A percentile compares a stretch with the other conserved stretches of the same genome.
Evolutionary conservation across 1,284 basidiomycete species (phyloP).

Genomic region (Fistulinella staudtii): DNA sequence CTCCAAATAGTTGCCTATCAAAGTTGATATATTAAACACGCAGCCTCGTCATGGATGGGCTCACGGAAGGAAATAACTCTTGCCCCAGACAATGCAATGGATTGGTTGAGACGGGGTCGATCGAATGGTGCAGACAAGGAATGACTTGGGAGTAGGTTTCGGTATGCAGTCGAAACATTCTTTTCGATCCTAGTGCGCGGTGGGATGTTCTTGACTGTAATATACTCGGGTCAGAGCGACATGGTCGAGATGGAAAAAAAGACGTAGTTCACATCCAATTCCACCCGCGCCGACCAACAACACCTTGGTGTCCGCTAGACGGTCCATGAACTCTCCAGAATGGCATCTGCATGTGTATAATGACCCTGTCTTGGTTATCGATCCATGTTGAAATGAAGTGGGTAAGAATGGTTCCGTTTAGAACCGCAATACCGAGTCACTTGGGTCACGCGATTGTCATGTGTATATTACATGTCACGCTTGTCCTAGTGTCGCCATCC

Average conservation of each 20-base stretch:
- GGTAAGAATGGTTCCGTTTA: neutral
- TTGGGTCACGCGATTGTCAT: slow-evolving; percentile 26
- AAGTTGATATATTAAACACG: neutral
- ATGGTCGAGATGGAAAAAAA: slow-evolving; percentile 32
- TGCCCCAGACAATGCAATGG: slow-evolving; percentile 99
- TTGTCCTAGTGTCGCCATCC: slow-evolving; percentile 48
- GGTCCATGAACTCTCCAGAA: slow-evolving; percentile 66
- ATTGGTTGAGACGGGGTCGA: slow-evolving; percentile 97
- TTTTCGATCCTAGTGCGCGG: slow-evolving; percentile 58
- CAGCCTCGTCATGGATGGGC: slow-evolving; percentile 25
- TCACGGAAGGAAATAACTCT: slow-evolving; percentile 94
- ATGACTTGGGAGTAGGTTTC: slow-evolving; percentile 90
- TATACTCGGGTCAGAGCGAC: slow-evolving; percentile 1
- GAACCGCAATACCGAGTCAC: neutral
- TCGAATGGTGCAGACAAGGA: slow-evolving; percentile 97
- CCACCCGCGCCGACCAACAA: slow-evolving; percentile 95
- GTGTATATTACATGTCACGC: slow-evolving; percentile 14
- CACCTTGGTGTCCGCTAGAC: slow-evolving; percentile 65
- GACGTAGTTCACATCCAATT: slow-evolving; percentile 94
- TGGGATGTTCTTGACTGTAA: slow-evolving; percentile 83
- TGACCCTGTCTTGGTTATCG: slow-evolving; percentile 19
- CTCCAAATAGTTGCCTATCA: slow-evolving; percentile 87
- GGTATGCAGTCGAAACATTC: slow-evolving; percentile 93
- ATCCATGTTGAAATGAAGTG: slow-evolving; percentile 9
- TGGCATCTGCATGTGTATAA: slow-evolving; percentile 57